Base-by-base conservation (phyloP, 768 basidiomycete genomes). In the Trichaptum fuscoviolaceum region DNA sequence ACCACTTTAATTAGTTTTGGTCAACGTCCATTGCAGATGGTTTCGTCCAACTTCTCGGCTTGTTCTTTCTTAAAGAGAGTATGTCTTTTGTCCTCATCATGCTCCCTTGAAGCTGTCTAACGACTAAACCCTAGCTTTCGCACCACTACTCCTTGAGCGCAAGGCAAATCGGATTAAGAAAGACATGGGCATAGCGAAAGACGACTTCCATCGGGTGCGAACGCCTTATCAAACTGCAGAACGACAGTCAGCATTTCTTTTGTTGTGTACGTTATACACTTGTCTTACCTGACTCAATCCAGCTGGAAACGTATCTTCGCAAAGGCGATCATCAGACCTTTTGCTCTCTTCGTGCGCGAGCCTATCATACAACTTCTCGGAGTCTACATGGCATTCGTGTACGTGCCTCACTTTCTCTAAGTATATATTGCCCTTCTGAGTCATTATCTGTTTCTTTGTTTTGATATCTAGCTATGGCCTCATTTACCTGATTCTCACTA, bases 121-220 rank as follows among this genome's bases (percentile, higher is more conserved):
- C 20, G 42, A 61, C 23, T 61, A 20, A 61, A 25, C 23, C 20
- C 35, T 26, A 30, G 52, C 25, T 26, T 69, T 30, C 63, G 62
- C 26, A 66, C 67, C n/a, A 30, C 26, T 25, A 15, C 30, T 61
- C 15, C 59, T 61, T 25, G 59, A 76, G 63, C 68, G 73, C 58
- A 79, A 72, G 83, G 83, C 81, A 1, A 83, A 75, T 66, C 79
- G 80, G 0, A 82, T 83, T 1, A 72, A 78, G 30, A 79, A 76
- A 66, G 75, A 75, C 0, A 75, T 84, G 75, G 83, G 86, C 64
- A 58, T 72, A 0, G 87, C 88, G 70, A 85, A 85, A 59, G 81
- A 72, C 0, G 68, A 74, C 0, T 58, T 62, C 25, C 75, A 69
- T 25, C 24, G 30, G 15, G 30, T 61, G 8, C 59, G 59, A 2